phyloP scores from a whole-genome alignment of 2,329 filamentous ascomycete species.

The Annulohypoxylon truncatum region DNA sequence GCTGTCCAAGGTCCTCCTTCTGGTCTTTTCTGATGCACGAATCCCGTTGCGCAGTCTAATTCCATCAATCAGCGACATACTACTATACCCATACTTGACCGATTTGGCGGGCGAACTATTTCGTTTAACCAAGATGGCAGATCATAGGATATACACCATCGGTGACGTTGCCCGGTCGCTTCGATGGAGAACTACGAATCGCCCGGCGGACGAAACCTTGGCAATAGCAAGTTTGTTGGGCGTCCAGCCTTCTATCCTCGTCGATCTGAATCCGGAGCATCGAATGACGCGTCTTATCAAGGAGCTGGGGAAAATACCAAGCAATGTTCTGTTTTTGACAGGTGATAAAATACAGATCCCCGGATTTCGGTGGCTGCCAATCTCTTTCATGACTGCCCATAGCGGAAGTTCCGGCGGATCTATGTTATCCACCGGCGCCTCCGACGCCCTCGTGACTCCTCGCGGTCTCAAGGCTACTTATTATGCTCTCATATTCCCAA shows the following conservation, averaged over 20 bases:
- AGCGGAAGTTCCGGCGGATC: neutral
- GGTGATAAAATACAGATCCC: neutral
- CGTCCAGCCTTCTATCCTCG: neutral
- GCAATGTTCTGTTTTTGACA: neutral
- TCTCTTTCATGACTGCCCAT: neutral
- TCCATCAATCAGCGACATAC: neutral
- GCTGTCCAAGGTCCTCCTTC: neutral
- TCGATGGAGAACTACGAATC: neutral
- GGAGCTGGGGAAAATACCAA: neutral
- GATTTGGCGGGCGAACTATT: neutral
- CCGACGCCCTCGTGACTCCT: neutral
- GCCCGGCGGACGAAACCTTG: neutral
- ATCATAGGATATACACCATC: neutral
- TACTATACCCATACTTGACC: neutral
- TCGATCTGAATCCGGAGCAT: neutral
- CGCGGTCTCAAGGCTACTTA: neutral
- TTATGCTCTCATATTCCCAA: neutral
- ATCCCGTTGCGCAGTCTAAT: neutral
- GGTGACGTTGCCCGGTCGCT: neutral
- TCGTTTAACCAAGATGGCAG: neutral
- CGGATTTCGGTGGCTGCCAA: neutral
- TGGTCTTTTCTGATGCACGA: neutral
- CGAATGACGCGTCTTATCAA: neutral
- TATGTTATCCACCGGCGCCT: neutral
- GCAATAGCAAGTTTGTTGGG: neutral